Base-by-base conservation (phyloP, 2,329 filamentous ascomycete genomes). In the Fonsecaea erecta region DNA sequence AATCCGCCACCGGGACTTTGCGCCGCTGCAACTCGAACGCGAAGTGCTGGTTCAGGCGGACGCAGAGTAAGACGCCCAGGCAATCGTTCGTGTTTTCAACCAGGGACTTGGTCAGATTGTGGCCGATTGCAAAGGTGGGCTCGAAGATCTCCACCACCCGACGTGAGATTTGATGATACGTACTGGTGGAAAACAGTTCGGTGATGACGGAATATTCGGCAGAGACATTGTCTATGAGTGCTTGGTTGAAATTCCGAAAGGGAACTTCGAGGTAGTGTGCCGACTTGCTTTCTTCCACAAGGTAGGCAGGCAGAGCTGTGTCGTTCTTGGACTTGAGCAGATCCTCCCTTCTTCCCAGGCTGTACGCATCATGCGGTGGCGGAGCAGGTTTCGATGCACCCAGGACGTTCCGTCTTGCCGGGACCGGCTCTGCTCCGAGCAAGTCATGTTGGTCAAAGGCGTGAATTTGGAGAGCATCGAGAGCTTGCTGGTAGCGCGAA, bases 181-280 rank as follows among this genome's bases (percentile, higher is more conserved):
- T 64, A 8, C 88, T 89, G 0, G 92, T 89, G 7, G 90, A 86
- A 80, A 99, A 98, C 80, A 97, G 97, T 16, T 91, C 86, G 0
- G 91, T 91, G 62, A 98, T 84, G 75, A 99, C 98, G 2, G 91
- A 93, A 78, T 98, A 99, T 77, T 99, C 96, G 35, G 93, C 91
- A 1, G 91, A 93, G 0, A 93, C 90, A 72, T 99, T 99, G 78
- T 99, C 95, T 68, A 97, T 85, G 21, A 99, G 83, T 0, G 95
- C 94, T 52, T 97, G 85, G 74, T 98, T 98, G 81, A 97, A 97
- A 75, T 96, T 93, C 46, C 93, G 88, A 77, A 99, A 99, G 0
- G 92, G 90, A 0, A 90, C 85, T 79, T 99, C 95, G 6, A 97
- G 85, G 71, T 96, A 95, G 75, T 98, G 93, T 1, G 88, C 88